Conservation (phyloP, 352 stramenopile genomes). For the Globisporangium splendens region DNA sequence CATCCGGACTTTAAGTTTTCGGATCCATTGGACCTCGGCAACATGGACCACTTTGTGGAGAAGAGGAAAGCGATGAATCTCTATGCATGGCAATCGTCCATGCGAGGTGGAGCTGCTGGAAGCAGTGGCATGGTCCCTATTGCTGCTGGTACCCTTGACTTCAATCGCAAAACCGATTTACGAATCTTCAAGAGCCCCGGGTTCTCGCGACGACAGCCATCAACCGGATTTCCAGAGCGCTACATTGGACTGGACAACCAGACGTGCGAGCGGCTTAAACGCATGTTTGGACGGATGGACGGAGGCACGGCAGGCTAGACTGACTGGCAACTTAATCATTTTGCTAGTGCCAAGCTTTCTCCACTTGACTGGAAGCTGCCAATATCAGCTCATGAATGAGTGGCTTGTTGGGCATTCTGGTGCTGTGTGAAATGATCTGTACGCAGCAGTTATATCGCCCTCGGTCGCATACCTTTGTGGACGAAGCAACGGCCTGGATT, state of each 20-base stretch:
- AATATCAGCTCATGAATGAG: too few relatives aligned
- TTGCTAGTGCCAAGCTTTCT: too few relatives aligned
- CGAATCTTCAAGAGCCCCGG: conserved; percentile 80
- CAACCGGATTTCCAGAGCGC: conserved; percentile 53
- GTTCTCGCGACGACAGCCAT: conserved; percentile 43
- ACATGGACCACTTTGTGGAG: conserved; percentile 22
- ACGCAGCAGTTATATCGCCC: too few relatives aligned
- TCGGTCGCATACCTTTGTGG: too few relatives aligned
- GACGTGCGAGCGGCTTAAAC: conserved; percentile 68
- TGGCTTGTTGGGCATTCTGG: too few relatives aligned
- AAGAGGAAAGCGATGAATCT: conserved; percentile 1
- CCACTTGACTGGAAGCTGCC: too few relatives aligned
- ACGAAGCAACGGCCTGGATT: too few relatives aligned
- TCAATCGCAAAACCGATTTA: conserved; percentile 45
- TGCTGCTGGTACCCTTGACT: background rate
- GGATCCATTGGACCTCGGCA: conserved; percentile 31
- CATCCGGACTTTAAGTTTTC: conserved; percentile 53
- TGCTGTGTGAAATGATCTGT: too few relatives aligned
- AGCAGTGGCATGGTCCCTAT: background rate
- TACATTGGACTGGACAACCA: conserved; percentile 81
- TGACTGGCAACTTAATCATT: background rate
- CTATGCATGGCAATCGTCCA: conserved; percentile 1
- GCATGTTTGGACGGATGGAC: conserved; percentile 72
- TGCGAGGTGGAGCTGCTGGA: background rate
- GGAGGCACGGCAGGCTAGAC: background rate